Percentiles rank a stretch among this genome's conserved stretches.
Evolutionary conservation across 2,329 filamentous ascomycete genomes (phyloP).

Genomic region (Mycocentrospora acerina): DNA sequence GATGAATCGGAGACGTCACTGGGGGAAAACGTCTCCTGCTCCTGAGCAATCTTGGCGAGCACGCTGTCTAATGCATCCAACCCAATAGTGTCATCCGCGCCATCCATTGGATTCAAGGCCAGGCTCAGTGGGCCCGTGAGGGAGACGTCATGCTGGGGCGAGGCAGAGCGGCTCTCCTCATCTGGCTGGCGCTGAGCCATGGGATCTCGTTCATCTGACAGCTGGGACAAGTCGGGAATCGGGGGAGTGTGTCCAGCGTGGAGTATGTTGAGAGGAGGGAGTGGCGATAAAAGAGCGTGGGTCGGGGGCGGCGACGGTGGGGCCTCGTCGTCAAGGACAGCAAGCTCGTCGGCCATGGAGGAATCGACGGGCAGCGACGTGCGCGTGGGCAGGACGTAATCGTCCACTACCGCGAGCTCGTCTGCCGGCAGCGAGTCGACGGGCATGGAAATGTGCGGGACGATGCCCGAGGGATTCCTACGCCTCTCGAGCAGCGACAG

Average conservation of each 20-base stretch:
- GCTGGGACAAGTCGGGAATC: slow-evolving; percentile 19
- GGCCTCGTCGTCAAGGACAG: slow-evolving; percentile 24
- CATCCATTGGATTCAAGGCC: slow-evolving; percentile 34
- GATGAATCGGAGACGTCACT: slow-evolving; percentile 16
- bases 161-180: slow-evolving; percentile 13
- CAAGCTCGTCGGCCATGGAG: not conserved
- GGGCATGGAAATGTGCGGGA: slow-evolving; percentile 29
- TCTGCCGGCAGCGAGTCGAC: slow-evolving; percentile 1
- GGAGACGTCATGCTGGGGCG: slow-evolving; percentile 23
- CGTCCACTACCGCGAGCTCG: not conserved
- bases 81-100: slow-evolving; percentile 30
- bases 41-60: slow-evolving; percentile 27
- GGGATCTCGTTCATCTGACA: slow-evolving; percentile 11
- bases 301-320: slow-evolving; percentile 37
- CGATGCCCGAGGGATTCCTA: slow-evolving; percentile 22
- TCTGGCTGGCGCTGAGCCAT: slow-evolving; percentile 5
- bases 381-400: too few species aligned
- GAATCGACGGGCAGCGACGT: too few species aligned
- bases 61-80: slow-evolving; percentile 29
- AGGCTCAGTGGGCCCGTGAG: slow-evolving; percentile 36
- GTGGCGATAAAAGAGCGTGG: slow-evolving; percentile 30
- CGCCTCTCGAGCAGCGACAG: slow-evolving; percentile 26
- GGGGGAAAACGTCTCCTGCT: slow-evolving; percentile 18
- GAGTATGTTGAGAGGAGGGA: slow-evolving; percentile 36
- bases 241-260: slow-evolving; percentile 43